Evolutionary conservation across 106 monocot species (phyloP).

Genomic region (Dendrobium huoshanense): DNA sequence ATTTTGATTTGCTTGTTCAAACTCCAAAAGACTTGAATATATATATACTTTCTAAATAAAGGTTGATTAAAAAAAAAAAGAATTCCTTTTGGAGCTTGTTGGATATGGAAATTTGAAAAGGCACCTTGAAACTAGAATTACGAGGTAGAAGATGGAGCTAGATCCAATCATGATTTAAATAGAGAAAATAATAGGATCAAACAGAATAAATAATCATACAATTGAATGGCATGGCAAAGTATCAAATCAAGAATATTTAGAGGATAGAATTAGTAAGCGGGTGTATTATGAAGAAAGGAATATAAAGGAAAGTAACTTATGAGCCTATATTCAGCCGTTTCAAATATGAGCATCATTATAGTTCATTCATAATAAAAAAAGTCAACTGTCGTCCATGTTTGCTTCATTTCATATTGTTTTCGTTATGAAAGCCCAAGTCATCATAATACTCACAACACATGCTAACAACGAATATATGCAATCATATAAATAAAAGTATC

Average conservation of each 20-base stretch:
- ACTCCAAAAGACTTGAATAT: no score
- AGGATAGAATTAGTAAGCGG: neutral
- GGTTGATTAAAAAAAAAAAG: no score
- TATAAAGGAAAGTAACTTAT: neutral
- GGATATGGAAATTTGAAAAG: neutral
- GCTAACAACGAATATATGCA: neutral
- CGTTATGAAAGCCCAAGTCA: neutral
- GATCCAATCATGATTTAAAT: neutral
- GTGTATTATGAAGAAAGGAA: neutral
- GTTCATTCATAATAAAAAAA: neutral
- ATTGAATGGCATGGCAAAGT: neutral
- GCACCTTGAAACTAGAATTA: neutral
- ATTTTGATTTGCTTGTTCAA: no score
- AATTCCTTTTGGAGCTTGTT: neutral
- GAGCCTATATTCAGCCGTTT: neutral
- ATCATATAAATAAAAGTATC: neutral
- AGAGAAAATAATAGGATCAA: neutral
- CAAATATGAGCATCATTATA: neutral
- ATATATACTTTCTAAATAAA: no score
- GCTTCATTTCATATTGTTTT: neutral
- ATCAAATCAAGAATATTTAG: neutral
- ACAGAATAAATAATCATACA: neutral
- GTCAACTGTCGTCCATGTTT: no score
- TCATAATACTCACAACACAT: neutral
- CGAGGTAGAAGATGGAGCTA: neutral